Evolutionary conservation across 2,329 filamentous ascomycete genomes (phyloP), one percentile per base, ranked within the genome.

Genomic region (Exutisphaerella laricina): DNA sequence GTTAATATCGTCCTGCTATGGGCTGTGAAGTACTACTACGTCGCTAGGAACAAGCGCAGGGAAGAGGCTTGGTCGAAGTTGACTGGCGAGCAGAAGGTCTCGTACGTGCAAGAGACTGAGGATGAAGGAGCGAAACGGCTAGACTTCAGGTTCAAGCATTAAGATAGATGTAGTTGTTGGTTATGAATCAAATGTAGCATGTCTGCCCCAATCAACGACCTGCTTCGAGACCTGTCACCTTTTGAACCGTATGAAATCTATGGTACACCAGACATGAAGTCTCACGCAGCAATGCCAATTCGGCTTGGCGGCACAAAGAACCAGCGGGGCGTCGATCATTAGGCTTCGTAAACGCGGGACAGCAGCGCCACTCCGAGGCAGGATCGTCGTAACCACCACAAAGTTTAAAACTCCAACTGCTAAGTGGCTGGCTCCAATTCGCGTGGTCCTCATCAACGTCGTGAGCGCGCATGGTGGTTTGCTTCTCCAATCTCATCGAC

Each of bases 21-120:
- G 4, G 32, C 53, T 1, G 58, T 60, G 1, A 66, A 66, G 46
- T 49, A 46, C 2, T 66, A 63, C 25, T 66, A 66, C 33, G 43
- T 61, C 4, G 48, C 33, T 35, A 46, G 55, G 29, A 67, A 66
- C 34, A 51, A 51, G 45, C 49, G 45, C 1, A 50, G 58, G 34
- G 58, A 61, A 9, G 54, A 43, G 41, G 57, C 51, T 18, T 68
- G 66, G 66, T 50, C 54, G 34, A 54, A 67, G 1, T 67, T 75
- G 37, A 61, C 50, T 3, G 45, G 53, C 4, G 60, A 64, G 39
- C 50, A 67, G 45, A 58, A 58, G 38, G 29, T 59, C 32, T 50
- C 59, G 4, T 67, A 68, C 50, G 45, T 66, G 1, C 46, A 55
- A 7, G 59, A 51, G 2, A 66, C 65, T 3, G 61, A 43, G 31